phyloP scores from a whole-genome alignment of 306 rosid genomes.

The Sicyos edulis region DNA sequence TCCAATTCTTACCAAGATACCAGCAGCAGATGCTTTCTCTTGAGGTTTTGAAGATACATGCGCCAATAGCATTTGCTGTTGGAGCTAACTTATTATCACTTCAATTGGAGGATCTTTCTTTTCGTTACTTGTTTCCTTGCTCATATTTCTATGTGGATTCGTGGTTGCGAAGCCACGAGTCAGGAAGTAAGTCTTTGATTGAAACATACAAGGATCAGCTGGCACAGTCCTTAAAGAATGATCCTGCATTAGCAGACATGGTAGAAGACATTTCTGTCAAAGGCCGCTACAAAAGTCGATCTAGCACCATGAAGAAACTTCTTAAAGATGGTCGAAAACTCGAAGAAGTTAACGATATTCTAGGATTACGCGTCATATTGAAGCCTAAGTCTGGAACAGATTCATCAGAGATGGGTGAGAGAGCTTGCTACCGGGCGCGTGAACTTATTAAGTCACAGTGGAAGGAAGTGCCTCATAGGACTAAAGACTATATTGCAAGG shows the following conservation, averaged over 20 bases:
- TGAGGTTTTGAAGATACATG: constrained; percentile 65
- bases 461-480: constrained; percentile 68
- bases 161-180: constrained; percentile 66
- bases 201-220: constrained; percentile 55
- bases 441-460: constrained; percentile 55
- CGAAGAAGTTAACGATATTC: constrained; percentile 69
- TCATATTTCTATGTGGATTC: constrained; percentile 70
- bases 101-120: constrained; percentile 79
- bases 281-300: constrained; percentile 82
- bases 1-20: constrained; percentile 61
- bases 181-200: constrained; percentile 45
- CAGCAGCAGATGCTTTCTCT: constrained; percentile 69
- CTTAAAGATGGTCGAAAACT: constrained; percentile 81
- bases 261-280: constrained; percentile 48
- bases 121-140: constrained; percentile 68
- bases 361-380: constrained; percentile 75
- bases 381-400: constrained; percentile 42
- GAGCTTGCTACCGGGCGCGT: constrained; percentile 68
- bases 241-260: constrained; percentile 38
- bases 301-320: constrained; percentile 88
- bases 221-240: constrained; percentile 38
- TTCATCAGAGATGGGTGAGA: constrained; percentile 44
- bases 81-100: constrained; percentile 60
- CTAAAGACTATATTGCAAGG: constrained; percentile 76
- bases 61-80: constrained; percentile 82